A percentile compares a stretch with the other conserved stretches of the same genome.
phyloP scores from a whole-genome alignment of 2,329 filamentous ascomycete species.

The Arthrobotrys musiformis region DNA sequence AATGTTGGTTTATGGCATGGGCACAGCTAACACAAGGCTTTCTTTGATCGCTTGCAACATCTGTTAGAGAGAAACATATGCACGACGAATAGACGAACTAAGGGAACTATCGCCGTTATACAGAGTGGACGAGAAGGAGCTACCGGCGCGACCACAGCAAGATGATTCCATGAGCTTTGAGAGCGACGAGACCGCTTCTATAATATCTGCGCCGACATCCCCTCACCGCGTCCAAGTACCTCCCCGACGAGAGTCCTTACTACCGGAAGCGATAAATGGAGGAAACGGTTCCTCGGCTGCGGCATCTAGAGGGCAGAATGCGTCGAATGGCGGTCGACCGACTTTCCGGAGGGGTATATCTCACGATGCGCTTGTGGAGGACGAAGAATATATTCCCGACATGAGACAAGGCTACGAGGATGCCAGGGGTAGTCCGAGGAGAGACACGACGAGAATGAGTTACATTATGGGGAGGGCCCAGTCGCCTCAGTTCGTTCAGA shows the following conservation, averaged over 20 bases:
- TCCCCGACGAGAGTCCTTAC: conserved; percentile 61
- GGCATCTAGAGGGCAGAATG: conserved; percentile 8
- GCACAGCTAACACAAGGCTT: conserved; percentile 37
- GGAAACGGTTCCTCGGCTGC: not conserved
- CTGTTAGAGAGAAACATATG: conserved; percentile 83
- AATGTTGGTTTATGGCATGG: conserved; percentile 39
- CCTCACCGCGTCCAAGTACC: conserved; percentile 59
- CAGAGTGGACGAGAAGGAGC: conserved; percentile 73
- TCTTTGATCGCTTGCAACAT: conserved; percentile 9
- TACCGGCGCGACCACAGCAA: conserved; percentile 74
- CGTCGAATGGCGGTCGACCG: conserved; percentile 33
- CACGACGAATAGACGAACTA: conserved; percentile 86
- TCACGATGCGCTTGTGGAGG: conserved; percentile 64
- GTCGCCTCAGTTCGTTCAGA: conserved; percentile 50
- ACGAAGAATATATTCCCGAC: conserved; percentile 66
- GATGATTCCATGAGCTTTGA: conserved; percentile 62
- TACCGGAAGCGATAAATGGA: conserved; percentile 57
- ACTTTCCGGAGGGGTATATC: conserved; percentile 38
- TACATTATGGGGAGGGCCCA: conserved; percentile 40
- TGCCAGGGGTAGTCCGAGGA: conserved; percentile 46
- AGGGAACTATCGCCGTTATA: conserved; percentile 73
- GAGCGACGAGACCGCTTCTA: conserved; percentile 43
- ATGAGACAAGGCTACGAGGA: conserved; percentile 61
- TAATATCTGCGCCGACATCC: conserved; percentile 53
- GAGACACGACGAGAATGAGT: conserved; percentile 38